Evolutionary conservation across 2,329 filamentous ascomycete genomes (phyloP).

Genomic region (Aurifilum marmelostoma): DNA sequence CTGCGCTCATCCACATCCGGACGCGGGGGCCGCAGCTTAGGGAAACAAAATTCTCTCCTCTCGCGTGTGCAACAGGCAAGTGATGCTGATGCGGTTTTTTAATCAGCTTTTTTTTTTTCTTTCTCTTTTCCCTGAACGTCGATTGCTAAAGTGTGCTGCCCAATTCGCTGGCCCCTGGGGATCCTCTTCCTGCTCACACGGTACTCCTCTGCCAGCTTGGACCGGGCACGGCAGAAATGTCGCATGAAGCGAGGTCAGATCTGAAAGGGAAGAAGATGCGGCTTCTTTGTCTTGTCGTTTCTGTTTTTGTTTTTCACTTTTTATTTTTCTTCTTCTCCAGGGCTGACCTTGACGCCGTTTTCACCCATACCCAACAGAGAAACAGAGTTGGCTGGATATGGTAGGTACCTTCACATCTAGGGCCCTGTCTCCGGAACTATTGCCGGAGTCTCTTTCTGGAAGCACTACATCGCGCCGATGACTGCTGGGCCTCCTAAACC

Average conservation of each 20-base stretch:
- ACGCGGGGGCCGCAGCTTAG: background rate
- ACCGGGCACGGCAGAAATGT: background rate
- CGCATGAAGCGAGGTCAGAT: background rate
- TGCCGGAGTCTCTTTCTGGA: constrained; percentile 12
- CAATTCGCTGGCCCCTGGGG: background rate
- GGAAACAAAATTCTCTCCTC: background rate
- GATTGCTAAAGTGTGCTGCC: background rate
- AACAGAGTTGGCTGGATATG: constrained; percentile 7
- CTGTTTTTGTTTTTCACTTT: background rate
- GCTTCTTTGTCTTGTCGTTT: background rate
- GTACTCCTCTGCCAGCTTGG: background rate
- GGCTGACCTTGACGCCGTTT: background rate
- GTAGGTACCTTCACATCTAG: constrained; percentile 3
- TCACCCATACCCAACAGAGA: background rate
- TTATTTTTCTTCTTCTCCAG: background rate
- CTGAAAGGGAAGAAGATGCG: background rate
- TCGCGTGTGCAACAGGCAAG: background rate
- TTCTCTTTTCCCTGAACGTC: too few relatives aligned
- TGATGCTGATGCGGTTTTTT: too few relatives aligned
- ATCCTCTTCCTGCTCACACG: background rate
- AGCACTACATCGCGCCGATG: constrained; percentile 4
- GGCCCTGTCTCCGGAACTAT: constrained; percentile 11
- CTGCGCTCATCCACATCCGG: background rate
- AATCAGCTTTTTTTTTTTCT: too few relatives aligned
- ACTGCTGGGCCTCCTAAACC: background rate